Percentiles rank a stretch among this genome's conserved stretches.
phyloP scores from a whole-genome alignment of 768 basidiomycete genomes.

The Auricularia heimuer region DNA sequence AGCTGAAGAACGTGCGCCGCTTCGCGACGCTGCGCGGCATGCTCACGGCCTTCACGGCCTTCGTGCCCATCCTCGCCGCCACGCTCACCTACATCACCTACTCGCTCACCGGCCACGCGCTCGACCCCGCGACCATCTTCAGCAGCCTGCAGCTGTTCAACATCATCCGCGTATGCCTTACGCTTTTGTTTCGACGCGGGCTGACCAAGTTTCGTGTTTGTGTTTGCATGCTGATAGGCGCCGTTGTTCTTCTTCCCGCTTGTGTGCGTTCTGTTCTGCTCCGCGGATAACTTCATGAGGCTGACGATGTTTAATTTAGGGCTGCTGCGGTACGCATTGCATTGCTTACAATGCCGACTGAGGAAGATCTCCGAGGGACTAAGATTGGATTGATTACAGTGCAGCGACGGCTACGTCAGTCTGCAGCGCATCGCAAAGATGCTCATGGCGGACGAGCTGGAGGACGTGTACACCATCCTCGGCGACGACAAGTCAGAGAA shows the following conservation, averaged over 20 bases:
- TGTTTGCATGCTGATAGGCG: too few species aligned
- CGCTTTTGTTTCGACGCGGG: slow-evolving; percentile 31
- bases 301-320: too few species aligned
- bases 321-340: too few species aligned
- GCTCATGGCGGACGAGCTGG: slow-evolving; percentile 46
- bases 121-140: slow-evolving; percentile 48
- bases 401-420: slow-evolving; percentile 42
- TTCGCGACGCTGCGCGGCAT: slow-evolving; percentile 11
- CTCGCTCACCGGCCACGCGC: slow-evolving; percentile 42
- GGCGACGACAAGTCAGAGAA: not conserved
- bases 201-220: too few species aligned
- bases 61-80: slow-evolving; percentile 43
- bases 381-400: slow-evolving; percentile 1
- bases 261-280: too few species aligned
- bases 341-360: slow-evolving; percentile 10
- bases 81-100: slow-evolving; percentile 54
- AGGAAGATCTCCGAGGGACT: too few species aligned
- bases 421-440: slow-evolving; percentile 38
- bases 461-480: slow-evolving; percentile 33
- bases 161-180: slow-evolving; percentile 45
- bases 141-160: slow-evolving; percentile 50
- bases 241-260: too few species aligned
- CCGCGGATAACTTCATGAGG: too few species aligned
- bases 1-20: slow-evolving; percentile 13
- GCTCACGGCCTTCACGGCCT: slow-evolving; percentile 36